Evolutionary conservation across 2,329 filamentous ascomycete genomes (phyloP), one percentile per base, ranked within the genome.

Genomic region (Scleromitrula shiraiana): DNA sequence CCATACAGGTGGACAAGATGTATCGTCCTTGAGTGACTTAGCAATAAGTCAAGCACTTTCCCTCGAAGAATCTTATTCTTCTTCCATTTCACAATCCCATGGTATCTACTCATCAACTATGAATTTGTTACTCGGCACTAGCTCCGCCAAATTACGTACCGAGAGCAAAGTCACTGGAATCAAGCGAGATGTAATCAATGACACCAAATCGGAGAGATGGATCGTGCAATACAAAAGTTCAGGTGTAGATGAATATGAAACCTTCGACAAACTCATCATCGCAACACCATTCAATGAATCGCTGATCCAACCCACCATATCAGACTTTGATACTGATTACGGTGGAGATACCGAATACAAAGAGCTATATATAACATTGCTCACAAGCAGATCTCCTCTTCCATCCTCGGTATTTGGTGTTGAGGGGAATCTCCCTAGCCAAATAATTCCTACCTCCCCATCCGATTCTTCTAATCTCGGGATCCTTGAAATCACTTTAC

Each of bases 31-130:
- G 1, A 46, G 36, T n/a, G 43, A 46, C 24, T 9, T 46, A 4
- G 36, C 43, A 23, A 6, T 46, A 9, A 46, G 43, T n/a, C 30
- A 40, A 7, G 43, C 43, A 2, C 36, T 46, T 17, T 14, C 29
- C 2, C 26, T n/a, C 24, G 43, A 46, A 26, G 35, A 46, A 12
- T n/a, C n/a, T n/a, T n/a, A n/a, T n/a, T n/a, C n/a, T n/a, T n/a
- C n/a, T n/a, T n/a, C n/a, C n/a, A n/a, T n/a, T n/a, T n/a, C n/a
- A 17, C 7, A 36, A 9, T 6, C 20, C 1, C 38, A 32, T 7
- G 12, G 27, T n/a, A 10, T 46, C 2, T 40, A 9, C 24, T 37
- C 22, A 7, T 26, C 38, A 17, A 23, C 19, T 8, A 40, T 46
- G 36, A 26, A 40, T 2, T 24, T 9, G 3, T 12, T 29, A 10